phyloP scores from a whole-genome alignment of 164 flowering plant species.

The Magnolia officinalis region DNA sequence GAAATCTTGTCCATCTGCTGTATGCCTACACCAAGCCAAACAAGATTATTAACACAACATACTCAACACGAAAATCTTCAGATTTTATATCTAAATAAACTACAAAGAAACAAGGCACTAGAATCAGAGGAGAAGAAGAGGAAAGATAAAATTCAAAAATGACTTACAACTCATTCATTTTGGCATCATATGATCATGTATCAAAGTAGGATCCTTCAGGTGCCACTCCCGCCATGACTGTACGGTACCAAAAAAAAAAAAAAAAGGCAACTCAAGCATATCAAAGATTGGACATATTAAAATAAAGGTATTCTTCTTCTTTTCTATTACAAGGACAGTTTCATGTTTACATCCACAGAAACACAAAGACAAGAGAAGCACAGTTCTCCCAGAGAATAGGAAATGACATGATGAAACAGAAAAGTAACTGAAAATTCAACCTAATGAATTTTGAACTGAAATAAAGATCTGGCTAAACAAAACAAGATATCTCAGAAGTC shows the following conservation, averaged over 20 bases:
- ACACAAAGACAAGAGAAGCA: background rate
- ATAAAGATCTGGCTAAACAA: no score
- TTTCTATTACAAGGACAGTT: background rate
- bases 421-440: no score
- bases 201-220: constrained; percentile 20
- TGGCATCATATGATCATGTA: constrained; percentile 9
- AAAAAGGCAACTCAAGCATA: background rate
- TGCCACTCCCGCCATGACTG: no score
- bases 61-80: background rate
- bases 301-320: no score
- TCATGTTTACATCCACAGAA: background rate
- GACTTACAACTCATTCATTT: no score
- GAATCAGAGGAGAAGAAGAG: background rate
- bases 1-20: no score
- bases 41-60: background rate
- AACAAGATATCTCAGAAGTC: no score
- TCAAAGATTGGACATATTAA: no score
- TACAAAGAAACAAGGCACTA: background rate
- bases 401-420: no score
- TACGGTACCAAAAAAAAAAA: background rate
- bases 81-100: background rate
- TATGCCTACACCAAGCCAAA: constrained; percentile 25
- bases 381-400: no score
- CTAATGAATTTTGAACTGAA: no score
- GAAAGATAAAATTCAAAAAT: no score